Conservation (phyloP, 148 eudicot genomes). For the Vaccinium vitisidaea region DNA sequence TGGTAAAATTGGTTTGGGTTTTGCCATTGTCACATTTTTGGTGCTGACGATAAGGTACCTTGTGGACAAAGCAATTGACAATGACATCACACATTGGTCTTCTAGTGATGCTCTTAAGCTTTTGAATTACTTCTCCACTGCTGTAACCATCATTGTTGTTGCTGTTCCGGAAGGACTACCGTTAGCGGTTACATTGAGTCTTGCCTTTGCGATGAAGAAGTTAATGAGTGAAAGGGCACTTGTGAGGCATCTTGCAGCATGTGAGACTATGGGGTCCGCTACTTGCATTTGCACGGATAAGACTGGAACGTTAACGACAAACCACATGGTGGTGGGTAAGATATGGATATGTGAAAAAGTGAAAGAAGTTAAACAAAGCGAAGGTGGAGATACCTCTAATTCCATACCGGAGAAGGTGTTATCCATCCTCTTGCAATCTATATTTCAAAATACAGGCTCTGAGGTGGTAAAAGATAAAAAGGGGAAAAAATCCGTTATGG, state of each 20-base stretch:
- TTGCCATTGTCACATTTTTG: slow-evolving; percentile 30
- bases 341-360: slow-evolving; percentile 29
- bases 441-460: slow-evolving; percentile 25
- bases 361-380: slow-evolving; percentile 12
- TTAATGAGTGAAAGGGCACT: slow-evolving; percentile 34
- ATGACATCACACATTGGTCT: slow-evolving; percentile 18
- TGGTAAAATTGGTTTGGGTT: slow-evolving; percentile 30
- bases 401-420: slow-evolving; percentile 11
- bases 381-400: neutral
- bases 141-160: slow-evolving; percentile 36
- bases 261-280: slow-evolving; percentile 45
- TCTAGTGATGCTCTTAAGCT: slow-evolving; percentile 22
- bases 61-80: slow-evolving; percentile 9
- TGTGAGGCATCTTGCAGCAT: slow-evolving; percentile 32
- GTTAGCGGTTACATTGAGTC: slow-evolving; percentile 37
- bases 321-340: slow-evolving; percentile 34
- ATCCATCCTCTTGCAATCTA: slow-evolving; percentile 26
- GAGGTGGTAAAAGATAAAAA: slow-evolving; percentile 27
- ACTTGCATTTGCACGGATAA: slow-evolving; percentile 35
- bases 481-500: slow-evolving; percentile 27
- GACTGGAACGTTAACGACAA: slow-evolving; percentile 36
- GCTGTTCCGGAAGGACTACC: slow-evolving; percentile 44
- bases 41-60: slow-evolving; percentile 18
- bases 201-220: slow-evolving; percentile 38
- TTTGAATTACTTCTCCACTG: slow-evolving; percentile 31